Percentiles rank a stretch among this genome's conserved stretches.
Evolutionary conservation across 129 eudicot species (phyloP).

Genomic region (Flaveria ramosissima): DNA sequence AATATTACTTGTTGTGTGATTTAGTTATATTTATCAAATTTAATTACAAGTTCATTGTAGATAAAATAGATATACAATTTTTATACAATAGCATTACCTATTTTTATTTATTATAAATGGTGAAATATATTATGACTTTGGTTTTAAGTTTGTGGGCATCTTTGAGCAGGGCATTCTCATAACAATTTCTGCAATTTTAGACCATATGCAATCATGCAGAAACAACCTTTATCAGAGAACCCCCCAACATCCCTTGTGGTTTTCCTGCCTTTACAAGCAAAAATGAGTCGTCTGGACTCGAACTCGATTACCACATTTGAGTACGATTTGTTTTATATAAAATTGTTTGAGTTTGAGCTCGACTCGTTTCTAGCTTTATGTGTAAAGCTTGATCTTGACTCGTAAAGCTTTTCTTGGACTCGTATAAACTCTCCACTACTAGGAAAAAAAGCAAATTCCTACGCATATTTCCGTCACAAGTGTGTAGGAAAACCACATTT

Average conservation of each 20-base stretch:
- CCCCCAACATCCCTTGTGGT: slow-evolving; percentile 27
- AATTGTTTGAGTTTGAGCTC: neutral
- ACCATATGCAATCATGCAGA: slow-evolving; percentile 17
- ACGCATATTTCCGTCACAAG: too few species aligned
- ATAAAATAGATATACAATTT: neutral
- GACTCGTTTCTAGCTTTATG: too few species aligned
- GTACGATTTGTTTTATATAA: neutral
- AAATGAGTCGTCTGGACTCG: neutral
- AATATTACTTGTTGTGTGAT: too few species aligned
- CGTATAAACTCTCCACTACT: too few species aligned
- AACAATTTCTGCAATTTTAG: slow-evolving; percentile 18
- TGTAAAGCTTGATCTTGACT: too few species aligned
- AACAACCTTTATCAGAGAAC: slow-evolving; percentile 23
- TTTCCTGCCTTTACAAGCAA: slow-evolving; percentile 35
- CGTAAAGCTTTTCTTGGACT: too few species aligned
- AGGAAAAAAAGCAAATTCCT: too few species aligned
- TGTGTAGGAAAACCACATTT: too few species aligned
- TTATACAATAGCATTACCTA: neutral
- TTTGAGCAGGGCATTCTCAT: slow-evolving; percentile 9
- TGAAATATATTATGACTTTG: slow-evolving; percentile 22
- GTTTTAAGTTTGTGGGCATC: slow-evolving; percentile 25
- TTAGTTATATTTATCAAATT: too few species aligned
- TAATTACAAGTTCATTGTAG: too few species aligned
- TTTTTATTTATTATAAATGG: neutral
- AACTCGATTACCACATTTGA: neutral